A percentile compares a stretch with the other conserved stretches of the same genome.
phyloP scores from a whole-genome alignment of 805 yeast genomes.

The Cyberlindnera bimundalis region DNA sequence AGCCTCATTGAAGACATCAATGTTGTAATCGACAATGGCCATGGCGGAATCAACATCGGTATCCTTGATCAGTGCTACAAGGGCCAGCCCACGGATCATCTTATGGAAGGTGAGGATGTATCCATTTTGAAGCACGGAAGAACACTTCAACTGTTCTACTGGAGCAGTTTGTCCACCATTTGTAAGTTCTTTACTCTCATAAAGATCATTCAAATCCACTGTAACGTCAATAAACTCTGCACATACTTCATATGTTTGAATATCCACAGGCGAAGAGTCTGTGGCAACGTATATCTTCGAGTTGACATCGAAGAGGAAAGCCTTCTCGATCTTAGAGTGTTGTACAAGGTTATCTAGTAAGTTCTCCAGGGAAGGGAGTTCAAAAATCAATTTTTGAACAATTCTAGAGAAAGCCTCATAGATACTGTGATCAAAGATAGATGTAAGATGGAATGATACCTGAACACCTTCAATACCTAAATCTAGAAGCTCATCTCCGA shows the following conservation, averaged over 20 bases:
- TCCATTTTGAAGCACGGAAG: constrained; percentile 78
- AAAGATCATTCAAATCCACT: constrained; percentile 77
- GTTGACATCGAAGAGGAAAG: constrained; percentile 85
- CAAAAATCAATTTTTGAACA: constrained; percentile 86
- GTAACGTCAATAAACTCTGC: constrained; percentile 96
- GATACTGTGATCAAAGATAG: constrained; percentile 92
- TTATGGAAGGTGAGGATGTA: constrained; percentile 79
- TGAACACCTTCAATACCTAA: constrained; percentile 89
- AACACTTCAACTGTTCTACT: constrained; percentile 51
- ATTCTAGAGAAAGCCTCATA: constrained; percentile 94
- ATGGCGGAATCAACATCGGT: constrained; percentile 42
- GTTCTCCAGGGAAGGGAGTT: constrained; percentile 82
- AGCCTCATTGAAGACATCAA: constrained; percentile 72
- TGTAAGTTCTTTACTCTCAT: constrained; percentile 32
- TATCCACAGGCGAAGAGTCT: constrained; percentile 93
- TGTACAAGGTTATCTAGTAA: constrained; percentile 85
- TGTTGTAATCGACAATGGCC: constrained; percentile 85
- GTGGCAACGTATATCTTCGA: constrained; percentile 95
- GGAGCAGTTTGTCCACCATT: constrained; percentile 14
- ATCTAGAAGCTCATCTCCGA: constrained; percentile 88
- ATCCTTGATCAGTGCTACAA: constrained; percentile 76
- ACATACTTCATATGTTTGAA: constrained; percentile 93
- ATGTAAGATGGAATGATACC: constrained; percentile 85
- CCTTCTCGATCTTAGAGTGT: constrained; percentile 88
- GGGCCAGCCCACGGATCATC: constrained; percentile 89